Percentiles rank a stretch among this genome's conserved stretches.
phyloP scores from a whole-genome alignment of 192 early-diverging fungal genomes.

The Dispira simplex region DNA sequence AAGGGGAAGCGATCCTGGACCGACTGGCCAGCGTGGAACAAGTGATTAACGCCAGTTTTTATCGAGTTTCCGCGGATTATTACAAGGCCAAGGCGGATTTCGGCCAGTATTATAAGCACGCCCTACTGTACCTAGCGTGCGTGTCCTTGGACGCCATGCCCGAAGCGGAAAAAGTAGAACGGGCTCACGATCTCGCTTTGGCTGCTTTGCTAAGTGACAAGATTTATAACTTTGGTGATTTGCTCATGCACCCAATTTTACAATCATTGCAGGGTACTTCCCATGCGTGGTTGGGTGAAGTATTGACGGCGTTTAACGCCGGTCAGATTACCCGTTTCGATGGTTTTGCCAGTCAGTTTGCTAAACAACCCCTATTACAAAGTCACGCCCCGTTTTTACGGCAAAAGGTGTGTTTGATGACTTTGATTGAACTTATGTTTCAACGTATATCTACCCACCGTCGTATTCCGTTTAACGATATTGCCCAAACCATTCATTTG shows the following conservation, averaged over 20 bases:
- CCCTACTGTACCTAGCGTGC: constrained; percentile 86
- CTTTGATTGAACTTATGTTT: constrained; percentile 90
- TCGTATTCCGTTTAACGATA: constrained; percentile 57
- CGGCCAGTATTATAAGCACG: constrained; percentile 90
- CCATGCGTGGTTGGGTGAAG: constrained; percentile 69
- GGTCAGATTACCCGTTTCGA: constrained; percentile 93
- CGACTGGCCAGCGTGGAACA: constrained; percentile 58
- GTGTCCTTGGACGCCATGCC: constrained; percentile 71
- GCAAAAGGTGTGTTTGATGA: constrained; percentile 96
- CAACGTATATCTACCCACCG: constrained; percentile 60
- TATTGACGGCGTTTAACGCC: constrained; percentile 85
- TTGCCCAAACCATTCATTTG: constrained; percentile 71
- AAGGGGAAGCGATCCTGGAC: constrained; percentile 73
- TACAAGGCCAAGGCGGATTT: constrained; percentile 92
- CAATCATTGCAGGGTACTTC: constrained; percentile 38
- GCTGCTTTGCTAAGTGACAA: constrained; percentile 86
- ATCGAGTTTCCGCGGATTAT: constrained; percentile 89
- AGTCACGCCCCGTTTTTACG: constrained; percentile 57
- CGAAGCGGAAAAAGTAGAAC: constrained; percentile 57
- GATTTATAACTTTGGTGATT: constrained; percentile 98
- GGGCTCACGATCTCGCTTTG: constrained; percentile 83
- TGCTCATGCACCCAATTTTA: constrained; percentile 45
- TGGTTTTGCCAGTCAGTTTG: constrained; percentile 48
- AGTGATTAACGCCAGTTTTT: constrained; percentile 85
- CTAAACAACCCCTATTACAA: constrained; percentile 51